A percentile compares a stretch with the other conserved stretches of the same genome.
Conservation (phyloP, 768 basidiomycete species). For the Termitomyces sp. region DNA sequence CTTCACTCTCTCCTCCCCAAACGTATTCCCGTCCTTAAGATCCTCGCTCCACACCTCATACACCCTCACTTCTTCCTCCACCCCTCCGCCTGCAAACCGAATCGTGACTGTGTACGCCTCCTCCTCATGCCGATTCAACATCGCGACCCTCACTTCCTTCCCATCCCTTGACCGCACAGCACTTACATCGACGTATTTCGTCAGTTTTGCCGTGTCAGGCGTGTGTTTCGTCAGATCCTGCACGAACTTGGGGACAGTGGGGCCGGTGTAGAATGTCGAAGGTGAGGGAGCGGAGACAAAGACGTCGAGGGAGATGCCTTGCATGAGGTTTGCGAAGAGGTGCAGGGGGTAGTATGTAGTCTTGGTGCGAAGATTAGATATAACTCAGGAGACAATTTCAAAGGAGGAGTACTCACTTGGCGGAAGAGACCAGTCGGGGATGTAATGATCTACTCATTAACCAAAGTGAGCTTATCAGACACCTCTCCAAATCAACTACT, state of each 20-base stretch:
- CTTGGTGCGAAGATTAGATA: conserved; percentile 17
- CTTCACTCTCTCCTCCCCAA: conserved; percentile 41
- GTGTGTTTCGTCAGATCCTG: conserved; percentile 36
- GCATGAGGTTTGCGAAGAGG: conserved; percentile 58
- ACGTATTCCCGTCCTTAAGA: conserved; percentile 41
- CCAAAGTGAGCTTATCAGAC: neutral
- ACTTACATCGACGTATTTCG: conserved; percentile 48
- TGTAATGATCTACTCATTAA: conserved; percentile 37
- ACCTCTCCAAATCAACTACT: conserved; percentile 3
- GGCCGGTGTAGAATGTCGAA: conserved; percentile 32
- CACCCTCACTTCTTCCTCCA: conserved; percentile 32
- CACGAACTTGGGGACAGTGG: conserved; percentile 54
- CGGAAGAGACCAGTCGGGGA: conserved; percentile 41
- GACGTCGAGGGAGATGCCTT: conserved; percentile 40
- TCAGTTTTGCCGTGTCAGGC: conserved; percentile 32
- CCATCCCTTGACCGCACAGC: conserved; percentile 35
- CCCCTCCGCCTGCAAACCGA: conserved; percentile 28
- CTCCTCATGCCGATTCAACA: conserved; percentile 49
- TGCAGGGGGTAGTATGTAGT: conserved; percentile 53
- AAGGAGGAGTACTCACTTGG: conserved; percentile 21
- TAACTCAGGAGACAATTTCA: neutral
- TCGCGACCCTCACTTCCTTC: conserved; percentile 45
- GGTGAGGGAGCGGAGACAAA: conserved; percentile 31
- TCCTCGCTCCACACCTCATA: conserved; percentile 54
- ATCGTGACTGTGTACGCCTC: conserved; percentile 38